Evolutionary conservation across 306 rosid species (phyloP).

Genomic region (Clitoria ternatea): DNA sequence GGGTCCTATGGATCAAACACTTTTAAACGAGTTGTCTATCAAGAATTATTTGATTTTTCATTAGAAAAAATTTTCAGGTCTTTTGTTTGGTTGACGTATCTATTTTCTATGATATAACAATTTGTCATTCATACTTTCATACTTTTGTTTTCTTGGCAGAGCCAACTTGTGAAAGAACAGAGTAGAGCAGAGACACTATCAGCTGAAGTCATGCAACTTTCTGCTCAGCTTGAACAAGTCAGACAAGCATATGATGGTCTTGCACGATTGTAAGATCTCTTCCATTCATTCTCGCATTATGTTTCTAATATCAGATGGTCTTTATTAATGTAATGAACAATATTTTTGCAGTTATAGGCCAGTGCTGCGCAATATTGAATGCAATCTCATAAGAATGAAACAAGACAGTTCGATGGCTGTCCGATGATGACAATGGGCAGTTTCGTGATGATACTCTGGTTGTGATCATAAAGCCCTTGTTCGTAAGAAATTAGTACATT

Average conservation of each 20-base stretch:
- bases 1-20: neutral
- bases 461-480: constrained; percentile 8
- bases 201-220: constrained; percentile 86
- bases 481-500: too few relatives aligned
- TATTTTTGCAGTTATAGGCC: constrained; percentile 79
- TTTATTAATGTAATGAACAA: constrained; percentile 13
- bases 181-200: constrained; percentile 79
- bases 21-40: neutral
- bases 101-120: constrained; percentile 1
- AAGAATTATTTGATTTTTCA: neutral
- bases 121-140: neutral
- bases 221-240: constrained; percentile 80
- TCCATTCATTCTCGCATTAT: constrained; percentile 7
- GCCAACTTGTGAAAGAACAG: constrained; percentile 75
- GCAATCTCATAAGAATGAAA: constrained; percentile 70
- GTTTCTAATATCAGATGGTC: neutral
- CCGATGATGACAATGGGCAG: constrained; percentile 29
- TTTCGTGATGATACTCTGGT: neutral
- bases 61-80: constrained; percentile 1
- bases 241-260: constrained; percentile 79
- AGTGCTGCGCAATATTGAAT: constrained; percentile 81
- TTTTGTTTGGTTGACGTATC: constrained; percentile 6
- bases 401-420: constrained; percentile 58
- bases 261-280: constrained; percentile 56
- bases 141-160: constrained; percentile 41